Conservation (phyloP, 2,329 filamentous ascomycete genomes). For the Fonsecaea nubica region DNA sequence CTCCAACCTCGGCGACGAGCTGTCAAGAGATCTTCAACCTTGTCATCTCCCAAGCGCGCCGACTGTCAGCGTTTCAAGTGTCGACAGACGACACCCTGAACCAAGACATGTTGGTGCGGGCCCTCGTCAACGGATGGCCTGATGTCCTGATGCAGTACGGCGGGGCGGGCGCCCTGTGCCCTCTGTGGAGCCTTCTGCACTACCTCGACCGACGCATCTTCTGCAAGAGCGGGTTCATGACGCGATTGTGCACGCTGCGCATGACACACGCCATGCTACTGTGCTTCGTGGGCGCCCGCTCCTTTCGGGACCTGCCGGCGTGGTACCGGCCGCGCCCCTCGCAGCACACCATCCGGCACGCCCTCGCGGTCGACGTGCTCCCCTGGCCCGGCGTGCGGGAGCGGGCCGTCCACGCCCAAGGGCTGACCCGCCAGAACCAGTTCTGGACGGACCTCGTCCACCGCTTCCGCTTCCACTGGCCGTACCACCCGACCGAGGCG, state of each 20-base stretch:
- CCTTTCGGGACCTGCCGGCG: constrained; percentile 13
- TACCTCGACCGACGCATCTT: constrained; percentile 23
- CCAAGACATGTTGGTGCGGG: constrained; percentile 24
- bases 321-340: constrained; percentile 22
- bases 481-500: not conserved
- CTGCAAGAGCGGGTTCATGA: constrained; percentile 17
- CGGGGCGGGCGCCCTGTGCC: constrained; percentile 11
- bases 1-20: not conserved
- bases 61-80: constrained; percentile 1
- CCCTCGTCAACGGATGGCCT: constrained; percentile 20
- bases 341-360: constrained; percentile 20
- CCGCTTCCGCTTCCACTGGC: constrained; percentile 13
- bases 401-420: constrained; percentile 6
- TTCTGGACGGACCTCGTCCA: constrained; percentile 18
- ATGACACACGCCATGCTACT: constrained; percentile 26
- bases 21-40: constrained; percentile 20
- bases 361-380: constrained; percentile 19
- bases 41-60: not conserved
- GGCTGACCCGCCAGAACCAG: constrained; percentile 2
- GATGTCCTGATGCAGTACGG: not conserved
- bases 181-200: constrained; percentile 17
- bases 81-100: constrained; percentile 17
- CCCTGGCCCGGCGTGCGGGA: constrained; percentile 23
- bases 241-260: constrained; percentile 23
- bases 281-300: constrained; percentile 12